A percentile compares a stretch with the other conserved stretches of the same genome.
Evolutionary conservation across 139 green algal species (phyloP).

Genomic region (Pedinophyceae sp.): DNA sequence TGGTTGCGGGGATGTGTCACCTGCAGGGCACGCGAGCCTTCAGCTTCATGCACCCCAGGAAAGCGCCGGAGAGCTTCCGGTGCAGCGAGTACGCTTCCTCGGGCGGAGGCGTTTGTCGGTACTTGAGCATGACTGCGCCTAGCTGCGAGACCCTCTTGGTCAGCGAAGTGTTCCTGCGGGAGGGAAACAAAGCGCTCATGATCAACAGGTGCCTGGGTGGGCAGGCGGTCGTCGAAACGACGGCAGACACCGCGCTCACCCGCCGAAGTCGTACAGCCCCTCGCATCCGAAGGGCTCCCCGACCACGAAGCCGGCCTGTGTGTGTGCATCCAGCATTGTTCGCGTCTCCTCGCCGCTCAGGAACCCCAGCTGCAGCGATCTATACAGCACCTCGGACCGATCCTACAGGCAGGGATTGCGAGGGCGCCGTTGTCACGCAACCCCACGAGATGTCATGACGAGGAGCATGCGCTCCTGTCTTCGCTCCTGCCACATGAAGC

Average conservation of each 20-base stretch:
- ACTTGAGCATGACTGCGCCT: slow-evolving; percentile 71
- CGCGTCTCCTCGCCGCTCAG: slow-evolving; percentile 59
- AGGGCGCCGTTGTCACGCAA: too few species aligned
- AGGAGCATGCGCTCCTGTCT: too few species aligned
- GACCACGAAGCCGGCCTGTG: slow-evolving; percentile 72
- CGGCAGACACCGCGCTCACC: not conserved
- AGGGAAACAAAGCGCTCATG: not conserved
- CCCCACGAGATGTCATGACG: too few species aligned
- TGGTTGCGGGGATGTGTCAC: too few species aligned
- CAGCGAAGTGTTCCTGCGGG: slow-evolving; percentile 12
- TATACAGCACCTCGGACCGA: slow-evolving; percentile 18
- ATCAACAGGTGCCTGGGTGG: not conserved
- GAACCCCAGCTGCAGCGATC: slow-evolving; percentile 68
- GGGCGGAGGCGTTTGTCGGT: slow-evolving; percentile 76
- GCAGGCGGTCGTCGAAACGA: not conserved
- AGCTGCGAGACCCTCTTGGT: slow-evolving; percentile 46
- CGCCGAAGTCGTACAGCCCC: slow-evolving; percentile 66
- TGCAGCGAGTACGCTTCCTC: slow-evolving; percentile 90
- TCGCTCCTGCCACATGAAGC: not conserved
- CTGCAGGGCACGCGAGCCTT: slow-evolving; percentile 43
- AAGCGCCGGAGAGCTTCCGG: slow-evolving; percentile 79
- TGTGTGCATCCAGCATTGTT: slow-evolving; percentile 83
- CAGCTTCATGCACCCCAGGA: slow-evolving; percentile 94
- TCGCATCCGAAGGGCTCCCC: slow-evolving; percentile 62
- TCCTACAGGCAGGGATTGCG: too few species aligned